Percentiles rank a stretch among this genome's conserved stretches.
phyloP scores from a whole-genome alignment of 2,329 filamentous ascomycete species.

The Acrocalymma vagum region DNA sequence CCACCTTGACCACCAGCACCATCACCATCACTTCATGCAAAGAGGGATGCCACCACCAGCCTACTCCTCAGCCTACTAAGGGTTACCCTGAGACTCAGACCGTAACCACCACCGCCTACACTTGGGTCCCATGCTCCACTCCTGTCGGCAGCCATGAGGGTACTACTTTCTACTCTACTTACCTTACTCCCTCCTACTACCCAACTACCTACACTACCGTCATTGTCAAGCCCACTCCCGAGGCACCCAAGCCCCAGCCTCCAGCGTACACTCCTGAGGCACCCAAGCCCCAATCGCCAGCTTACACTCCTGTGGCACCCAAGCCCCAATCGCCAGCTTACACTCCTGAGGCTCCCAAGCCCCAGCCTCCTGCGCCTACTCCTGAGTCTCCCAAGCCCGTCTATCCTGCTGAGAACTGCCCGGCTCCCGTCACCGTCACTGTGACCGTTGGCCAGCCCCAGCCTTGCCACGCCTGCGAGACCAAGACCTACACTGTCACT shows the following conservation, averaged over 20 bases:
- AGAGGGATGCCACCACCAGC: conserved; percentile 38
- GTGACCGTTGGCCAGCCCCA: conserved; percentile 21
- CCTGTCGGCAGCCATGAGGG: conserved; percentile 40
- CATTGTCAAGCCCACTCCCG: conserved; percentile 18
- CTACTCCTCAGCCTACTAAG: conserved; percentile 17
- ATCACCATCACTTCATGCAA: conserved; percentile 50
- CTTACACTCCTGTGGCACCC: conserved; percentile 12
- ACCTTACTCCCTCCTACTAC: conserved; percentile 45
- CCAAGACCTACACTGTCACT: conserved; percentile 40
- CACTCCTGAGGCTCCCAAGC: conserved; percentile 15
- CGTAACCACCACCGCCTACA: conserved; percentile 42
- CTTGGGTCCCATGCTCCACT: conserved; percentile 48
- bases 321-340: conserved; percentile 12
- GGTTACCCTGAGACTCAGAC: too few species aligned
- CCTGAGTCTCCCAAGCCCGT: conserved; percentile 2
- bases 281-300: conserved; percentile 16
- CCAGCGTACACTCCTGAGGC: conserved; percentile 14
- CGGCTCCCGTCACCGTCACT: conserved; percentile 36
- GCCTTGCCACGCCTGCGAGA: conserved; percentile 23
- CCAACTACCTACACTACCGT: conserved; percentile 39
- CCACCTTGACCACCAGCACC: conserved; percentile 44
- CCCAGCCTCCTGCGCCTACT: conserved; percentile 13
- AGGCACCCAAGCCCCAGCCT: conserved; percentile 15
- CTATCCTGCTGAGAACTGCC: conserved; percentile 26
- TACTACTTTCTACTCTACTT: conserved; percentile 48